Evolutionary conservation across 1,284 basidiomycete species (phyloP), one percentile per base, ranked within the genome.

Genomic region (Salmacisia buchloeana): DNA sequence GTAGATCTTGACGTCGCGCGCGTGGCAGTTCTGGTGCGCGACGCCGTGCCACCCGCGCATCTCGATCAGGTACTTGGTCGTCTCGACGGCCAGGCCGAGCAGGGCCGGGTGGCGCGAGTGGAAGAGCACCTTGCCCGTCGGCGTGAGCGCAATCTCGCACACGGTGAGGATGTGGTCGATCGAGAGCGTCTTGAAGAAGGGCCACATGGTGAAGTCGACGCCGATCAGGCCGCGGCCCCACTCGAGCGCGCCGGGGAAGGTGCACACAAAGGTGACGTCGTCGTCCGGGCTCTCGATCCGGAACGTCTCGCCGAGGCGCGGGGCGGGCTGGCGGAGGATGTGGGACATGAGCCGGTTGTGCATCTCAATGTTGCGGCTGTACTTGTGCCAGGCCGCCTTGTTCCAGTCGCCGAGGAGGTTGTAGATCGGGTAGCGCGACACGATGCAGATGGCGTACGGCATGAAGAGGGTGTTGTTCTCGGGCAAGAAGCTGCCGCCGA

Each of bases 1-100:
- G 73, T 91, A 92, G 64, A 94, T 92, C 75, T 88, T 90, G 29
- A 91, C 89, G 70, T 94, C 91, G 62, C 92, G 86, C 21, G 91
- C 88, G 79, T 97, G 94, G 38, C 73, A 75, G 60, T 70, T 76
- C 57, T 75, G 73, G 62, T 75, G 64, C 0, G 70, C 67, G 7
- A 96, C 89, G 3, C 94, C 94, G 73, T 86, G 89, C 94, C 94
- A 97, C 9, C 92, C 92, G 58, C 93, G 87, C 54, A 94, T 82
- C 81, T 97, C 94, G 61, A 96, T 89, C 56, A 97, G 85, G 76
- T 94, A 94, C 80, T 89, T 90, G 82, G 96, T 85, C 1, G 92
- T 93, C 65, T 87, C 87, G 23, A 94, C 92, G 3, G 91, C 91
- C 72, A 89, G 85, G 59, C 90, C 91, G 34, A 97, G 88, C 87